Base-by-base conservation (phyloP, 805 yeast genomes). In the Yarrowia sp. region DNA sequence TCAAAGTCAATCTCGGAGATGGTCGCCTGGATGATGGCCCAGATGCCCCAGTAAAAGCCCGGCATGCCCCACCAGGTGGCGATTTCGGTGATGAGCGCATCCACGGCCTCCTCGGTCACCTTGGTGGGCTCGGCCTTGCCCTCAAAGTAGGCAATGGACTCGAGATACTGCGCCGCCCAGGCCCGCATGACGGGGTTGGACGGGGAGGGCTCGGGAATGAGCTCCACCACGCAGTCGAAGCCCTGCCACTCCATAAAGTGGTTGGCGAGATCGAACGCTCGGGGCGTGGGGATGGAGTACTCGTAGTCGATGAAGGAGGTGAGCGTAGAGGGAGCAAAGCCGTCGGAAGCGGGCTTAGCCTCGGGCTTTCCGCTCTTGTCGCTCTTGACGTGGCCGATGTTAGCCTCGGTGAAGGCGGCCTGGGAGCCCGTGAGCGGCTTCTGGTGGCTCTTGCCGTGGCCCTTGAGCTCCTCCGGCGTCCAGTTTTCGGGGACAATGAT, bases 241-340 rank as follows among this genome's bases (percentile, higher is more conserved):
- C 94, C 94, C 70, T 87, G 94, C 99, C 99, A 93, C 76, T 93
- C 99, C 68, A 88, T 81, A 67, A 94, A 88, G 76, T 94, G 99
- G 73, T 94, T 92, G 12, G 94, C 96, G 59, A 94, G 81, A 72
- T 94, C 99, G 71, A 81, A 90, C 1, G 96, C 96, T 2, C 96
- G 90, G 41, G 86, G 80, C 68, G 92, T 93, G 10, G 96, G 85
- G 3, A 97, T 97, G 0, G 97, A 84, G 72, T 93, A 94, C 75
- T 94, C 99, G 72, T 94, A 94, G 72, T 94, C 99, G 68, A 94
- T 94, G 90, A 92, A 62, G 47, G 65, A 39, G 25, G 67, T 68
- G 24, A 59, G 33, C 4, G 49, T 19, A 14, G 46, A 21, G 33
- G 56, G 27, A 35, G 22, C 31, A 25, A 31, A 47, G 13, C 24